Evolutionary conservation across 2,329 filamentous ascomycete species (phyloP).

Genomic region (Aspergillus sp.): DNA sequence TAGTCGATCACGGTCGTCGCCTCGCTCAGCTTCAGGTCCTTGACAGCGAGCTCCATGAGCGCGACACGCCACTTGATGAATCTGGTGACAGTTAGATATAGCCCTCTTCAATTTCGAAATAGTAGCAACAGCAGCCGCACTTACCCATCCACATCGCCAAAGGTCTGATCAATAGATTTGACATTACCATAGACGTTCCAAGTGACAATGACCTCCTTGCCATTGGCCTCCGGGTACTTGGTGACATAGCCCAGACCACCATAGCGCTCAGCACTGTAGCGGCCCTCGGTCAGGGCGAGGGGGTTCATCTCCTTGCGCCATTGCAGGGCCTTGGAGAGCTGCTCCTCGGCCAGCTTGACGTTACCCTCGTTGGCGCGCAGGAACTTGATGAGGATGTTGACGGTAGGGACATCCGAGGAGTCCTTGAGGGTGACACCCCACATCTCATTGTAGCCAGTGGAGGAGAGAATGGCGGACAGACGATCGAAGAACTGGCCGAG

Average conservation of each 20-base stretch:
- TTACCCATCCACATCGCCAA: constrained; percentile 79
- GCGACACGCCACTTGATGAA: constrained; percentile 89
- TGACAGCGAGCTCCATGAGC: constrained; percentile 83
- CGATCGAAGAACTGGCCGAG: constrained; percentile 60
- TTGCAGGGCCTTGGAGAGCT: constrained; percentile 75
- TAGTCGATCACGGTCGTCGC: constrained; percentile 70
- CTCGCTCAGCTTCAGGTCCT: constrained; percentile 68
- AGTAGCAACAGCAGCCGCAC: constrained; percentile 35
- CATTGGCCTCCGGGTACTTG: constrained; percentile 60
- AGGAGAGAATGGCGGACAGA: constrained; percentile 60
- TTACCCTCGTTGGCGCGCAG: constrained; percentile 85
- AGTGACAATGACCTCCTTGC: constrained; percentile 66
- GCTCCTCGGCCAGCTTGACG: constrained; percentile 70
- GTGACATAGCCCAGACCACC: constrained; percentile 79
- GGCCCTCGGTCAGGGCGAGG: constrained; percentile 61
- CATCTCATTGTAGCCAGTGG: constrained; percentile 71
- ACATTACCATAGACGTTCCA: constrained; percentile 94
- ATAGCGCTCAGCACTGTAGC: constrained; percentile 71
- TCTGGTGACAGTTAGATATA: constrained; percentile 46
- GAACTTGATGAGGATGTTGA: constrained; percentile 89
- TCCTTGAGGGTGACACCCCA: constrained; percentile 74
- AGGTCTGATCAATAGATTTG: constrained; percentile 77
- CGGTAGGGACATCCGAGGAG: constrained; percentile 67
- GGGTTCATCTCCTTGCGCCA: constrained; percentile 82
- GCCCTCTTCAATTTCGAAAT: neutral